Evolutionary conservation across 2,329 filamentous ascomycete genomes (phyloP).

Genomic region (Xylaria sp.): DNA sequence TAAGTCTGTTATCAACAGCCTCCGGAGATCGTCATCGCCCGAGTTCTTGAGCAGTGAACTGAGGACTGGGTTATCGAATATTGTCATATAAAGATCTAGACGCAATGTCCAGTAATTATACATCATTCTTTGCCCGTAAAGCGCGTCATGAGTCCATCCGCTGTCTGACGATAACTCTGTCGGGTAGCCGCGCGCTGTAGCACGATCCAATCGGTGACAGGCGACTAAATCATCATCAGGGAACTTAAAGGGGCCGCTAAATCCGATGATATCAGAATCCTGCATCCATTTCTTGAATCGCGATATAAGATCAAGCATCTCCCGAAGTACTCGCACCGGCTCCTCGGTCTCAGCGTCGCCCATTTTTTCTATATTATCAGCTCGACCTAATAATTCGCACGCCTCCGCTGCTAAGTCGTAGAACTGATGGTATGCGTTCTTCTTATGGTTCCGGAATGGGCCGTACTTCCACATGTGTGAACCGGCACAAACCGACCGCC

Average conservation of each 20-base stretch:
- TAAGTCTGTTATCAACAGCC: conserved; percentile 6
- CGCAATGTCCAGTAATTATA: conserved; percentile 38
- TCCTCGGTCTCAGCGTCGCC: background rate
- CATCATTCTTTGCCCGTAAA: conserved; percentile 39
- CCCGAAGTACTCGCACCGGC: conserved; percentile 17
- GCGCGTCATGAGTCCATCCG: conserved; percentile 32
- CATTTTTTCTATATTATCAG: conserved; percentile 25
- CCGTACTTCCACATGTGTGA: conserved; percentile 35
- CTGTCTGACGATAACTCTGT: conserved; percentile 23
- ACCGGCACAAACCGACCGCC: conserved; percentile 35
- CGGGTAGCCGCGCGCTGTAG: conserved; percentile 37
- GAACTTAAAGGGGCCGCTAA: conserved; percentile 27
- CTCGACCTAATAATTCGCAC: conserved; percentile 35
- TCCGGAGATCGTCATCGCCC: conserved; percentile 1
- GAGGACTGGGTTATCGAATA: conserved; percentile 35
- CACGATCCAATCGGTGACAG: conserved; percentile 19
- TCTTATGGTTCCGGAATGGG: conserved; percentile 33
- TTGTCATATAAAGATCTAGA: conserved; percentile 39
- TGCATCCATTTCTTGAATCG: conserved; percentile 29
- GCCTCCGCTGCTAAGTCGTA: conserved; percentile 37
- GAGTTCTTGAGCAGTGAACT: conserved; percentile 20
- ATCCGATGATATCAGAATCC: conserved; percentile 13
- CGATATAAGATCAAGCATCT: conserved; percentile 30
- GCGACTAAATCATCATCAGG: conserved; percentile 7
- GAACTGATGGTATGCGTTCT: conserved; percentile 38